A percentile compares a stretch with the other conserved stretches of the same genome.
These are phyloP conservation scores for Sporothrix mexicana DNA, from an alignment of 2,329 filamentous ascomycete species.

Conservation along the genomic window DNA sequence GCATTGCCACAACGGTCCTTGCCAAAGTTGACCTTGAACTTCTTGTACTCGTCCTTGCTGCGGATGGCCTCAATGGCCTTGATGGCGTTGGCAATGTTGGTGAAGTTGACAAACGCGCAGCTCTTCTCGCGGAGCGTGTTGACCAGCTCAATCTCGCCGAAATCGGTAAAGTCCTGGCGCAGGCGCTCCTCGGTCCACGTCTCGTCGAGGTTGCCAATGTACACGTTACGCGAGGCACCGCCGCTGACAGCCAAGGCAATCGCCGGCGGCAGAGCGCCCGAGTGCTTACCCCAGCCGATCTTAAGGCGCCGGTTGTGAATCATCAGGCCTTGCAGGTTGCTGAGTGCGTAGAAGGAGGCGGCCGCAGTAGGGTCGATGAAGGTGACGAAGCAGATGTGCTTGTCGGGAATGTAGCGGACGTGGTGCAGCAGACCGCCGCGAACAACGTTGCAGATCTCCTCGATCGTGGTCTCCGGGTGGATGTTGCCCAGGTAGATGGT, in stretches of 20 bases:
- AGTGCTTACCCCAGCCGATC: constrained; percentile 99
- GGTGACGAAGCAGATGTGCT: constrained; percentile 99
- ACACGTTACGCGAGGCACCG: constrained; percentile 97
- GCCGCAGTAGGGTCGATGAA: constrained; percentile 99
- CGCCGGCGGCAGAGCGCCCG: constrained; percentile 90
- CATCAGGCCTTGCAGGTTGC: constrained; percentile 97
- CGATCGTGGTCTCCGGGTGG: constrained; percentile 96
- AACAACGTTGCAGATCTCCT: constrained; percentile 99
- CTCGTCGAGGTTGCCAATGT: constrained; percentile 96
- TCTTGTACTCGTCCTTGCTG: constrained; percentile 92
- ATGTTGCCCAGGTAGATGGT: constrained; percentile 99
- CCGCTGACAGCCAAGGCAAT: constrained; percentile 96
- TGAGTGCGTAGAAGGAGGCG: constrained; percentile 95
- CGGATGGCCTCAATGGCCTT: constrained; percentile 97
- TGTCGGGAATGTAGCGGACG: constrained; percentile 98
- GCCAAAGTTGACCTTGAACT: constrained; percentile 99
- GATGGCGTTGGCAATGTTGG: constrained; percentile 99
- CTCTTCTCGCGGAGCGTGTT: constrained; percentile 98
- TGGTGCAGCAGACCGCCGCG: constrained; percentile 94
- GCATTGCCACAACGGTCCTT: constrained; percentile 98
- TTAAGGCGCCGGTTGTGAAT: constrained; percentile 98
- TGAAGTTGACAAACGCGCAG: constrained; percentile 99
- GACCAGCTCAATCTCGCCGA: constrained; percentile 95
- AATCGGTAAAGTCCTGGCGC: constrained; percentile 95
- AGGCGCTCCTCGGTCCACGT: constrained; percentile 96